A percentile compares a stretch with the other conserved stretches of the same genome.
Evolutionary conservation across 176 grass and related monocot genomes (phyloP).

Genomic region (Themeda triandra): DNA sequence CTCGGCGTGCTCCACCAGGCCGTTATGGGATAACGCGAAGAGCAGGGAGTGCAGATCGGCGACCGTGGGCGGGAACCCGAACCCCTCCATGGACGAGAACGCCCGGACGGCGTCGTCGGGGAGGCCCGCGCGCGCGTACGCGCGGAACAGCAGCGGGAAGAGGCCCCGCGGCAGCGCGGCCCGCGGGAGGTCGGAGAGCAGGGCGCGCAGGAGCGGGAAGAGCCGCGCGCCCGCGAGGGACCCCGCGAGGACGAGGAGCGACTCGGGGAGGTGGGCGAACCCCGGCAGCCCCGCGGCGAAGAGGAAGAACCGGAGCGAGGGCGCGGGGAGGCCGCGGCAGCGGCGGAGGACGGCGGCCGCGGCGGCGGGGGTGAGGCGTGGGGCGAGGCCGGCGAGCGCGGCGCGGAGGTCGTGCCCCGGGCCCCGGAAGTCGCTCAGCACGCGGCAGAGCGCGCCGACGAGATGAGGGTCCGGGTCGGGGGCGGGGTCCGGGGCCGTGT

Average conservation of each 20-base stretch:
- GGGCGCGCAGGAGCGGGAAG: slow-evolving; percentile 80
- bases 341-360: slow-evolving; percentile 58
- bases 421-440: slow-evolving; percentile 80
- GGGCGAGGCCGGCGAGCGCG: slow-evolving; percentile 41
- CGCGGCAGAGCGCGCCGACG: slow-evolving; percentile 62
- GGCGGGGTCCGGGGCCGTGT: not conserved
- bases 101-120: slow-evolving; percentile 53
- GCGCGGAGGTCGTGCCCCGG: slow-evolving; percentile 71
- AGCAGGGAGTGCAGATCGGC: slow-evolving; percentile 64
- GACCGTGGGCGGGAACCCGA: slow-evolving; percentile 43
- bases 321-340: slow-evolving; percentile 52
- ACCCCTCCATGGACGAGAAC: slow-evolving; percentile 59
- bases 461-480: slow-evolving; percentile 18
- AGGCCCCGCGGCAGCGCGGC: slow-evolving; percentile 34
- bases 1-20: slow-evolving; percentile 56
- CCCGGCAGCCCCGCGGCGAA: slow-evolving; percentile 47
- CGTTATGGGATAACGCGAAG: slow-evolving; percentile 64
- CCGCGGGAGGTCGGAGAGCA: slow-evolving; percentile 58
- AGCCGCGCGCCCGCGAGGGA: slow-evolving; percentile 59
- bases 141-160: slow-evolving; percentile 79
- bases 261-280: slow-evolving; percentile 42
- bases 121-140: slow-evolving; percentile 54
- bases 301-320: slow-evolving; percentile 76
- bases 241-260: slow-evolving; percentile 48
- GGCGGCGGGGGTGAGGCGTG: slow-evolving; percentile 49